A percentile compares a stretch with the other conserved stretches of the same genome.
Evolutionary conservation across 1,284 basidiomycete species (phyloP).

Genomic region (Cryptococcus sp.): DNA sequence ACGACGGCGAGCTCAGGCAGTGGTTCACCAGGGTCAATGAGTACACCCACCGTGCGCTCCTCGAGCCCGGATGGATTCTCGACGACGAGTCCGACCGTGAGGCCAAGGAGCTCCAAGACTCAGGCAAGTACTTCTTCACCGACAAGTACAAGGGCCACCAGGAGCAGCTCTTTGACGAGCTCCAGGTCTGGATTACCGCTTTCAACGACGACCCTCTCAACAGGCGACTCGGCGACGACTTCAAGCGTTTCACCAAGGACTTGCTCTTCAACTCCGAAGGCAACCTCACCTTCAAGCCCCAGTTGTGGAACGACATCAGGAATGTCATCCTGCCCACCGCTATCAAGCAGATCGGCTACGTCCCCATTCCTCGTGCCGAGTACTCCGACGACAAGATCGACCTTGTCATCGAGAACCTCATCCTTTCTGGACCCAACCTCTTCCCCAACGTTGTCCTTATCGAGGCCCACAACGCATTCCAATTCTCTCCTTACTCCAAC

Average conservation of each 20-base stretch:
- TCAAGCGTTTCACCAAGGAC: conserved; percentile 78
- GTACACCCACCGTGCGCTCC: conserved; percentile 71
- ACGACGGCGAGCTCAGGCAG: conserved; percentile 71
- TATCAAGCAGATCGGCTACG: conserved; percentile 71
- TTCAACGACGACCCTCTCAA: conserved; percentile 85
- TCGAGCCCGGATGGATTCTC: conserved; percentile 86
- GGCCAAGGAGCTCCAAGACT: conserved; percentile 65
- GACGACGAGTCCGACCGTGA: conserved; percentile 71
- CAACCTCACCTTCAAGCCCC: conserved; percentile 83
- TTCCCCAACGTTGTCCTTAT: conserved; percentile 69
- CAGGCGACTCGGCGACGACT: conserved; percentile 75
- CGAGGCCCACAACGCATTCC: conserved; percentile 80
- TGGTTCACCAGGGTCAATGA: conserved; percentile 74
- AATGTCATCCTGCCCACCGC: conserved; percentile 77
- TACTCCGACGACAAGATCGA: conserved; percentile 85
- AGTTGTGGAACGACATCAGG: conserved; percentile 82
- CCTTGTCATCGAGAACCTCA: conserved; percentile 89
- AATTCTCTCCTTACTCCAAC: conserved; percentile 72
- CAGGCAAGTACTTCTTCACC: conserved; percentile 75
- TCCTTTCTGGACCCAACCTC: conserved; percentile 71
- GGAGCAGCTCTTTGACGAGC: conserved; percentile 72
- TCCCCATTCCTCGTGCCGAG: conserved; percentile 89
- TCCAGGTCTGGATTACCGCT: conserved; percentile 75
- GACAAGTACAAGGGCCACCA: conserved; percentile 84
- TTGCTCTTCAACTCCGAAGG: conserved; percentile 74